A percentile compares a stretch with the other conserved stretches of the same genome.
Evolutionary conservation across 2,329 filamentous ascomycete genomes (phyloP).

Genomic region (Xylariaceae sp.): DNA sequence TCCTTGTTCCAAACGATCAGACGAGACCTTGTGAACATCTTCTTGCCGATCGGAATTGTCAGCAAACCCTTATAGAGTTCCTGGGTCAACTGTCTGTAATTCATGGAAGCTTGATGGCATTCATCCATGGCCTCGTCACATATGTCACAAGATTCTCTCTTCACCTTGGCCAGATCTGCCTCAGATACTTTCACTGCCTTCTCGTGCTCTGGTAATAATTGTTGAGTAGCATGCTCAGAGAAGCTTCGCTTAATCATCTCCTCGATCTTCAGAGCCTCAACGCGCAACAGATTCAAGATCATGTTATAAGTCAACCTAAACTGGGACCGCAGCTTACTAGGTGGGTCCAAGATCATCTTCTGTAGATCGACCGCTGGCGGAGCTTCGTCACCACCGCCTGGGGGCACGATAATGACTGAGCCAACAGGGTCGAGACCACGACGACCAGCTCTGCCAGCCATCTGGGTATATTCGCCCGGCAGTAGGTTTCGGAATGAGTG

Average conservation of each 20-base stretch:
- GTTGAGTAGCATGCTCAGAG: conserved; percentile 95
- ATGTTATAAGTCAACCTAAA: conserved; percentile 99
- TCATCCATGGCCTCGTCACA: conserved; percentile 77
- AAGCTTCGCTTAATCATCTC: conserved; percentile 99
- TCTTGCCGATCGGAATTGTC: conserved; percentile 74
- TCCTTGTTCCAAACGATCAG: conserved; percentile 83
- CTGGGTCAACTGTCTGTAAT: conserved; percentile 72
- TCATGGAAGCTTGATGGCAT: conserved; percentile 78
- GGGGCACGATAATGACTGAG: conserved; percentile 88
- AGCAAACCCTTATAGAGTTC: conserved; percentile 76
- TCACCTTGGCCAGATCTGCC: conserved; percentile 85
- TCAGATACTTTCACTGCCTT: conserved; percentile 91
- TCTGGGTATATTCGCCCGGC: conserved; percentile 96
- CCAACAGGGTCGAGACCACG: conserved; percentile 90
- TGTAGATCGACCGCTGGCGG: conserved; percentile 78
- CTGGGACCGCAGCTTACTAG: conserved; percentile 91
- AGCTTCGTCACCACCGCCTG: conserved; percentile 75
- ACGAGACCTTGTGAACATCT: conserved; percentile 71
- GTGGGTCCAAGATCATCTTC: conserved; percentile 93
- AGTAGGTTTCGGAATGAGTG: conserved; percentile 86
- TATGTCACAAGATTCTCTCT: conserved; percentile 74
- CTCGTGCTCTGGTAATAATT: conserved; percentile 89
- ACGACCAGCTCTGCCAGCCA: conserved; percentile 92
- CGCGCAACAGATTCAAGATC: conserved; percentile 92
- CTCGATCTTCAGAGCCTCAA: conserved; percentile 96